Conservation (phyloP, 345 rosid species). For the Rhizophora mangle region DNA sequence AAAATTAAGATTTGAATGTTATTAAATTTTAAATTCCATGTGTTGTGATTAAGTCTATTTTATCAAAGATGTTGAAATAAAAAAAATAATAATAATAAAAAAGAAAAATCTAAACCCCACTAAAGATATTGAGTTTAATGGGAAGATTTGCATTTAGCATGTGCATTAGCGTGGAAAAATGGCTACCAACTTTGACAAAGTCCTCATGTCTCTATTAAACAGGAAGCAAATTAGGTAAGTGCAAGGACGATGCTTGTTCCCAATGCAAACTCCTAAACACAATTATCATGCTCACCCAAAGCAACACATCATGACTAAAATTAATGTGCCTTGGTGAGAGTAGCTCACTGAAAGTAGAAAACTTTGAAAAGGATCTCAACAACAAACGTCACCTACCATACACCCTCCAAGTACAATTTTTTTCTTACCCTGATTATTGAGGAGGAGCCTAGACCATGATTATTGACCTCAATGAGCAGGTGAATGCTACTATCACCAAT, state of each 20-base stretch:
- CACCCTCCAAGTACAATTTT: neutral
- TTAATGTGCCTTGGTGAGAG: constrained; percentile 3
- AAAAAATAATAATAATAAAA: no score
- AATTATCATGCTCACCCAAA: neutral
- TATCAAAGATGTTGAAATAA: no score
- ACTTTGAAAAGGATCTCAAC: neutral
- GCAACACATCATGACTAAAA: neutral
- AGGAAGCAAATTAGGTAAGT: constrained; percentile 10
- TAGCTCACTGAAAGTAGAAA: constrained; percentile 12
- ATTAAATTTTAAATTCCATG: no score
- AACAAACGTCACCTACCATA: neutral
- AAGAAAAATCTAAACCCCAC: neutral
- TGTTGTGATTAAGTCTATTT: no score
- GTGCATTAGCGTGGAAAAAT: neutral
- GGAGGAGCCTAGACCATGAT: no score
- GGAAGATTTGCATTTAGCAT: neutral
- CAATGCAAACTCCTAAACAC: neutral
- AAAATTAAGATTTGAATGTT: no score
- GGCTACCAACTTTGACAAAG: neutral
- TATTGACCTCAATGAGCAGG: no score
- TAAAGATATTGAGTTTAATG: neutral
- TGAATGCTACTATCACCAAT: no score
- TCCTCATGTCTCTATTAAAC: neutral
- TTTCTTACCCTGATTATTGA: no score
- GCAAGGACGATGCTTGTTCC: neutral